Percentiles rank a stretch among this genome's conserved stretches.
These are phyloP conservation scores for Cladophialophora bantiana DNA, from an alignment of 2,329 filamentous ascomycete species.

Conservation along the genomic window DNA sequence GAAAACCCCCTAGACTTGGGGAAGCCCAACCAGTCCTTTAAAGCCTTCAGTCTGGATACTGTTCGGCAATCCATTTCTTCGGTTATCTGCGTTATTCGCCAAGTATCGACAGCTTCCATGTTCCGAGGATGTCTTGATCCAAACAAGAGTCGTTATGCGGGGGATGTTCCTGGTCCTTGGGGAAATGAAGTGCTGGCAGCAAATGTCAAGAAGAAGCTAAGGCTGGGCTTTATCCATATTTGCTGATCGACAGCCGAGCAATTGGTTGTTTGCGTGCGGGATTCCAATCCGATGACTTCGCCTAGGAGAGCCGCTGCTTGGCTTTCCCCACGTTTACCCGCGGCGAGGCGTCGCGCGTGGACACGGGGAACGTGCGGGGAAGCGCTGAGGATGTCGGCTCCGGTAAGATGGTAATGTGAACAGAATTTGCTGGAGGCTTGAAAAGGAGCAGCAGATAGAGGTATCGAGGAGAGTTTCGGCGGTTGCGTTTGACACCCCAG, in stretches of 20 bases:
- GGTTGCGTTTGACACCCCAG: neutral
- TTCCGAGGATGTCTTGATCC: conserved; percentile 12
- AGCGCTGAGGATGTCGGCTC: neutral
- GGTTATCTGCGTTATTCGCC: conserved; percentile 1
- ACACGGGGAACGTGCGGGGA: neutral
- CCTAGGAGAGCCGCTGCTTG: neutral
- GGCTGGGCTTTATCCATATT: conserved; percentile 7
- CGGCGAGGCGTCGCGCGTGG: neutral
- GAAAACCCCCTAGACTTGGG: neutral
- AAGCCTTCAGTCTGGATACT: neutral
- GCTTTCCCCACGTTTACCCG: neutral
- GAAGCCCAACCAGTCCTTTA: neutral
- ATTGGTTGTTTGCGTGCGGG: neutral
- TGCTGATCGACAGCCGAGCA: neutral
- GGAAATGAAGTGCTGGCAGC: neutral
- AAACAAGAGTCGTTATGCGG: neutral
- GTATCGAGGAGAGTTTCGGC: neutral
- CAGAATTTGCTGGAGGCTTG: neutral
- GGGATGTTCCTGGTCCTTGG: neutral
- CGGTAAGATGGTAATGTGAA: neutral
- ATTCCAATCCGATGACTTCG: neutral
- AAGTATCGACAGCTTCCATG: neutral
- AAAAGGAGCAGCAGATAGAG: neutral
- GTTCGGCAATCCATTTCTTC: neutral
- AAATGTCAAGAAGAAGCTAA: conserved; percentile 12